phyloP scores from a whole-genome alignment of 805 yeast species.

The Spathaspora girioi region DNA sequence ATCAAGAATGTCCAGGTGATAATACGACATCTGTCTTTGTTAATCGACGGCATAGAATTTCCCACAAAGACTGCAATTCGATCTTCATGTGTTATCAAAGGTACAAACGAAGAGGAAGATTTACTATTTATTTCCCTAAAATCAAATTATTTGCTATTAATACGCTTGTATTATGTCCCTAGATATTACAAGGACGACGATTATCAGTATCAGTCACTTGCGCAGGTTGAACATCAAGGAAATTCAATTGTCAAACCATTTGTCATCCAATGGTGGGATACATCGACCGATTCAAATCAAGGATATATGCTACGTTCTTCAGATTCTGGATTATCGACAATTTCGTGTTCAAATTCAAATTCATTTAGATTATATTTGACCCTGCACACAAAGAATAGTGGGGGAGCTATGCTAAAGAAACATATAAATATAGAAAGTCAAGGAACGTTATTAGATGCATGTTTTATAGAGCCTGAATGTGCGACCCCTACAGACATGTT shows the following conservation, averaged over 20 bases:
- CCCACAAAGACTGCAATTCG: constrained; percentile 29
- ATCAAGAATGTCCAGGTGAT: constrained; percentile 19
- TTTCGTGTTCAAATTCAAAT: constrained; percentile 33
- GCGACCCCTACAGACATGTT: constrained; percentile 19
- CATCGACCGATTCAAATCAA: constrained; percentile 10
- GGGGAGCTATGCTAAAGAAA: constrained; percentile 30
- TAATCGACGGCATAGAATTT: constrained; percentile 27
- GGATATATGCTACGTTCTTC: constrained; percentile 33
- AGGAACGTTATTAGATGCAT: constrained; percentile 39
- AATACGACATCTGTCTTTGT: constrained; percentile 28
- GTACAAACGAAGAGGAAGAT: constrained; percentile 29
- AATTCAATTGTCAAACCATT: constrained; percentile 35
- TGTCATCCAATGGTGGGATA: constrained; percentile 51
- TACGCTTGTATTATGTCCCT: constrained; percentile 37
- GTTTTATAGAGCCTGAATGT: constrained; percentile 38
- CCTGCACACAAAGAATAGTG: constrained; percentile 33
- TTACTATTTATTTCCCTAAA: constrained; percentile 34
- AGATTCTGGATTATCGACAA: constrained; percentile 34
- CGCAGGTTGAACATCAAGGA: constrained; percentile 7
- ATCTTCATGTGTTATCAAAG: constrained; percentile 25
- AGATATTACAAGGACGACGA: constrained; percentile 23
- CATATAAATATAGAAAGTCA: constrained; percentile 38
- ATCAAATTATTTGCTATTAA: constrained; percentile 38
- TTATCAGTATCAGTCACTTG: constrained; percentile 10
- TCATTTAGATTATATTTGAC: constrained; percentile 36